Evolutionary conservation across 2,329 filamentous ascomycete genomes (phyloP).

Genomic region (Rutstroemia sp.): DNA sequence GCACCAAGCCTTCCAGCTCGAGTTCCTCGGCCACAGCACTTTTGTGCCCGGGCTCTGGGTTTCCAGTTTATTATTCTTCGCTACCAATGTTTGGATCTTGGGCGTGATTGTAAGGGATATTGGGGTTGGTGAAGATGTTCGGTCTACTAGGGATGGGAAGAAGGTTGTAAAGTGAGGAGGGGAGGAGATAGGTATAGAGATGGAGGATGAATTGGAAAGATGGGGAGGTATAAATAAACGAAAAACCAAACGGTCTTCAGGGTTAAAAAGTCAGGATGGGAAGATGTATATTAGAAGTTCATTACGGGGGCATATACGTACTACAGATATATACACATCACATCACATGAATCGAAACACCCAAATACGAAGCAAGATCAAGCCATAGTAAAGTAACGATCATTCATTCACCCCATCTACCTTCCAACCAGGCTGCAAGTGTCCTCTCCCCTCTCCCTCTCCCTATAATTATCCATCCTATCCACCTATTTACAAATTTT

Average conservation of each 20-base stretch:
- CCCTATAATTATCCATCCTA: too few relatives aligned
- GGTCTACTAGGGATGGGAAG: background rate
- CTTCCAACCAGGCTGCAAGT: too few relatives aligned
- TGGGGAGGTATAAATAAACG: background rate
- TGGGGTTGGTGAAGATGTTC: constrained; percentile 9
- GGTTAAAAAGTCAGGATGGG: too few relatives aligned
- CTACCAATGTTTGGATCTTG: constrained; percentile 80
- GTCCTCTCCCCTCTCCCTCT: too few relatives aligned
- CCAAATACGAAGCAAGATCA: background rate
- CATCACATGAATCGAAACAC: too few relatives aligned
- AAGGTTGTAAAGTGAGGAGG: background rate
- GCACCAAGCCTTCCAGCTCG: constrained; percentile 66
- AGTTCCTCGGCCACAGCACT: constrained; percentile 73
- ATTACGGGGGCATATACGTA: too few relatives aligned
- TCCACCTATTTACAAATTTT: too few relatives aligned
- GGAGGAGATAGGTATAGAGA: background rate
- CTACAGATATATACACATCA: too few relatives aligned
- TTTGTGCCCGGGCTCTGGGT: constrained; percentile 81
- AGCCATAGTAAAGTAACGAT: background rate
- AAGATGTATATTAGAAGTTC: too few relatives aligned
- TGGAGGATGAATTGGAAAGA: background rate
- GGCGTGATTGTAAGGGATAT: constrained; percentile 69
- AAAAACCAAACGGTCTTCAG: background rate
- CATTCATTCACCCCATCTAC: too few relatives aligned
- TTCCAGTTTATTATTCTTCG: constrained; percentile 71